A percentile compares a stretch with the other conserved stretches of the same genome.
phyloP scores from a whole-genome alignment of 805 yeast genomes.

The Candida pseudoglaebosa region DNA sequence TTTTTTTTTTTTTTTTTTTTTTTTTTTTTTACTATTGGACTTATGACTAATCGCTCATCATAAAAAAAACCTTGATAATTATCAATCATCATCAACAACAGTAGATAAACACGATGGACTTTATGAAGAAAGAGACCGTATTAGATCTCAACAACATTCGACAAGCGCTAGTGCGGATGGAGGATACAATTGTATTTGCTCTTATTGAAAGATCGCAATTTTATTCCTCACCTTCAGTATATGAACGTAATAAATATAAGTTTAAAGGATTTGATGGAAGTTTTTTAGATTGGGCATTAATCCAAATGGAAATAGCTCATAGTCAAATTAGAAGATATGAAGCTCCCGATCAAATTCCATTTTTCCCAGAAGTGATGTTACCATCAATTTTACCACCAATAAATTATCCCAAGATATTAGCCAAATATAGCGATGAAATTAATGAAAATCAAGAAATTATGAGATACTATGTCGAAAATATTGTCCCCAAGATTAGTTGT shows the following conservation, averaged over 20 bases:
- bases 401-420: slow-evolving; percentile 74
- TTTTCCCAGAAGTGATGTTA: slow-evolving; percentile 65
- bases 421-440: slow-evolving; percentile 67
- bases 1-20: too few relatives aligned
- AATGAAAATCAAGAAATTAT: slow-evolving; percentile 71
- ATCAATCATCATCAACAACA: neutral
- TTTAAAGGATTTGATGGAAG: slow-evolving; percentile 74
- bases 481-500: slow-evolving; percentile 71
- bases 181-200: slow-evolving; percentile 90
- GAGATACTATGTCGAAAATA: slow-evolving; percentile 61
- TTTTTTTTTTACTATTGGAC: too few relatives aligned
- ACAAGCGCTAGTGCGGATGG: slow-evolving; percentile 84
- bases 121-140: slow-evolving; percentile 76
- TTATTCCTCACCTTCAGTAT: slow-evolving; percentile 69
- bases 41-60: neutral
- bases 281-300: slow-evolving; percentile 80
- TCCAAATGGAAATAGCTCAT: slow-evolving; percentile 62
- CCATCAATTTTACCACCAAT: slow-evolving; percentile 79
- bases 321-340: slow-evolving; percentile 84
- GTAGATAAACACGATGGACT: slow-evolving; percentile 56
- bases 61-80: neutral
- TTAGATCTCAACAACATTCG: slow-evolving; percentile 80
- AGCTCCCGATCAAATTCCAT: slow-evolving; percentile 92
- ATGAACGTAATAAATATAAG: slow-evolving; percentile 50
- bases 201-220: slow-evolving; percentile 93